Conservation (phyloP, 306 rosid genomes). For the Rubus parviflorus region DNA sequence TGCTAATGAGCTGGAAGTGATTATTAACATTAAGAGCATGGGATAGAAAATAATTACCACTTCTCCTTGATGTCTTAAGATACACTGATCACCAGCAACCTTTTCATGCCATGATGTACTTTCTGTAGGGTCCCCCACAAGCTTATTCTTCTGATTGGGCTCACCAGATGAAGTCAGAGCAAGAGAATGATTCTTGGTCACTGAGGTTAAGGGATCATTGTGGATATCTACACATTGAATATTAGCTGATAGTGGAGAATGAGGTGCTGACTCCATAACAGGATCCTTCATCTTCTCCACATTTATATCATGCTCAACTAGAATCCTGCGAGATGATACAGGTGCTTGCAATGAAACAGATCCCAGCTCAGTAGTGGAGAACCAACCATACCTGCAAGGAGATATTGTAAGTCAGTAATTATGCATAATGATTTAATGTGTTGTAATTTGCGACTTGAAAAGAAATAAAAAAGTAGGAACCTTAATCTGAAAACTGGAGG, state of each 20-base stretch:
- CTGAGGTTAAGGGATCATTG: slow-evolving; percentile 43
- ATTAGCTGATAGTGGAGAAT: slow-evolving; percentile 34
- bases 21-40: not conserved
- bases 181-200: slow-evolving; percentile 32
- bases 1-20: slow-evolving; percentile 6
- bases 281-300: slow-evolving; percentile 40
- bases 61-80: slow-evolving; percentile 47
- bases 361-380: slow-evolving; percentile 49
- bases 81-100: slow-evolving; percentile 45
- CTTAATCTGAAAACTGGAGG: slow-evolving; percentile 82
- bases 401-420: slow-evolving; percentile 20
- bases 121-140: slow-evolving; percentile 37
- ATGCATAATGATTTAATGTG: not conserved
- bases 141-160: slow-evolving; percentile 32
- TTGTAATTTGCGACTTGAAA: not conserved
- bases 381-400: slow-evolving; percentile 94
- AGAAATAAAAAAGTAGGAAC: slow-evolving; percentile 37
- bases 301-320: slow-evolving; percentile 43
- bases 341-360: slow-evolving; percentile 41
- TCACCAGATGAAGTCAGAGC: slow-evolving; percentile 32
- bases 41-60: slow-evolving; percentile 49
- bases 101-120: slow-evolving; percentile 42
- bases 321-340: slow-evolving; percentile 42
- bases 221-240: slow-evolving; percentile 41
- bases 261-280: slow-evolving; percentile 33